Percentiles rank a stretch among this genome's conserved stretches.
Conservation (phyloP, 108 stramenopile genomes). For the Bacterosira constricta region DNA sequence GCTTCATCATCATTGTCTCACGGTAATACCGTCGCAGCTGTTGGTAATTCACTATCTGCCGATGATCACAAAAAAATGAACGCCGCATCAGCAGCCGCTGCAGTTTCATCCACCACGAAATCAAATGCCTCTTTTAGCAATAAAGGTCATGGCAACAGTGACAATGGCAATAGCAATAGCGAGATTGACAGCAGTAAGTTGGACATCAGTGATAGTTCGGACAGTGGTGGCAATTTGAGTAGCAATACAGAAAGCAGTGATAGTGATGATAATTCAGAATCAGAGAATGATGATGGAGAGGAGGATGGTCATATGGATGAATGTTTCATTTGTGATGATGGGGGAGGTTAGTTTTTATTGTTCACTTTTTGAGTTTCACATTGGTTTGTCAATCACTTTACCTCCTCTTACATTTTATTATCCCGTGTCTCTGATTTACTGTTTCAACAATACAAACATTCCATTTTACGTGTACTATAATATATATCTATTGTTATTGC, state of each 20-base stretch:
- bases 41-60: too few relatives aligned
- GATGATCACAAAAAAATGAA: too few relatives aligned
- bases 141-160: too few relatives aligned
- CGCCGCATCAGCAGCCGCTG: too few relatives aligned
- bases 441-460: background rate
- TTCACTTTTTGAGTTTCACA: too few relatives aligned
- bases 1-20: too few relatives aligned
- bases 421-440: background rate
- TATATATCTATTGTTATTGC: background rate
- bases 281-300: background rate
- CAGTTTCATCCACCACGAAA: too few relatives aligned
- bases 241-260: background rate
- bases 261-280: background rate
- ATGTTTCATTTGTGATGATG: conserved; percentile 23
- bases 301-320: conserved; percentile 20
- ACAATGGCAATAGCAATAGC: too few relatives aligned
- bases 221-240: background rate
- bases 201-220: background rate
- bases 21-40: too few relatives aligned
- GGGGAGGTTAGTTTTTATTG: conserved; percentile 19
- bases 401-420: background rate
- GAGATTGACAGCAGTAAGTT: background rate
- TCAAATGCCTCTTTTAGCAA: too few relatives aligned
- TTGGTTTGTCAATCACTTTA: too few relatives aligned
- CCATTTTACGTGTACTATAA: background rate